Base-by-base conservation (phyloP, 306 rosid species). In the Lablab purpureus region DNA sequence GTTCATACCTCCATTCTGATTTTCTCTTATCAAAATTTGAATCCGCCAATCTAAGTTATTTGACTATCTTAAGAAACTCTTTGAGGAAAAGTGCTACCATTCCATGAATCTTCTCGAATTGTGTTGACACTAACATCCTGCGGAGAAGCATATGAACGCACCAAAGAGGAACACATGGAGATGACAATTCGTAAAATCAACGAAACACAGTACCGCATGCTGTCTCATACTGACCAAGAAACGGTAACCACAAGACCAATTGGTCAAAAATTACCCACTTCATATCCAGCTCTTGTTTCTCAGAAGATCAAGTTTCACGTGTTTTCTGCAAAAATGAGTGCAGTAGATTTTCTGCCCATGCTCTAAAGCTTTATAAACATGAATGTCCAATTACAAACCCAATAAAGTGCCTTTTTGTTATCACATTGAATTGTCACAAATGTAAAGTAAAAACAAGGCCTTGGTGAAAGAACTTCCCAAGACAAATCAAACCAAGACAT, bases 101-200 rank as follows among this genome's bases (percentile, higher is more conserved):
- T 23, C 45, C n/a, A 73, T 30, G 45, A 84, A 74, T 6, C 32
- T 13, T 40, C 12, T 59, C 4, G 14, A 11, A 4, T 23, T 45
- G 17, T 37, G 51, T 75, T 63, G 66, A 40, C 15, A 22, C 36
- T 71, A 50, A 52, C 47, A 83, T 36, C 69, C 77, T 66, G 71
- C 83, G 49, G 30, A 65, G 10, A 71, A 40, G 51, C 78, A 76
- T 9, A 37, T 13, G 50, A 74, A 25, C 18, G 2, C 43, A 37
- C 10, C 7, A 25, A 37, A 37, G 43, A 37, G 43, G 43, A 37
- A 37, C 10, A 37, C 10, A 8, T 37, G 43, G 43, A 37, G 11
- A 37, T 8, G 11, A 19, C 17, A 37, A 5, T 15, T 3, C 68
- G 22, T 55, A 4, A 52, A 54, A 36, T 72, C 51, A 72, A 54